Percentiles rank a stretch among this genome's conserved stretches.
Evolutionary conservation across 352 stramenopile species (phyloP).

Genomic region (Elongisporangium senticosum): DNA sequence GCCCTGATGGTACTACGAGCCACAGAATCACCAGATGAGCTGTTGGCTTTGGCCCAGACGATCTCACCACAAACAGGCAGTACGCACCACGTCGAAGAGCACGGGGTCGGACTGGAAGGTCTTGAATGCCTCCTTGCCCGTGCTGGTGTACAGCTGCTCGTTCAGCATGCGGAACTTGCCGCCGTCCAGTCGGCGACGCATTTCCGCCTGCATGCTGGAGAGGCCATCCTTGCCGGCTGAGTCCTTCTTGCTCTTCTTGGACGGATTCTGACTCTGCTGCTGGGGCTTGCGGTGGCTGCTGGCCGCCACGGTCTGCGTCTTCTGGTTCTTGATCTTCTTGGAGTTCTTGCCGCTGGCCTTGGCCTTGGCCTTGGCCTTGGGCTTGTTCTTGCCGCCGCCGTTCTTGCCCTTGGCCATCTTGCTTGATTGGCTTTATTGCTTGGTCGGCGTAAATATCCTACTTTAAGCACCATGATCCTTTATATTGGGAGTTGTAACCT

Average conservation of each 20-base stretch:
- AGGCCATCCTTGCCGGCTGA: constrained; percentile 28
- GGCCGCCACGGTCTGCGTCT: constrained; percentile 10
- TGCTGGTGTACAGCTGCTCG: constrained; percentile 97
- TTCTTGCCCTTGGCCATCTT: constrained; percentile 26
- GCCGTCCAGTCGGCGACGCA: constrained; percentile 88
- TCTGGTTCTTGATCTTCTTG: constrained; percentile 10
- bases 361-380: constrained; percentile 5
- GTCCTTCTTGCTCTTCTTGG: constrained; percentile 15
- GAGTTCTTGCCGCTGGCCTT: constrained; percentile 19
- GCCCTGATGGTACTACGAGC: constrained; percentile 91
- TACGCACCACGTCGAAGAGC: constrained; percentile 90
- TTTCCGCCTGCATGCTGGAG: constrained; percentile 63
- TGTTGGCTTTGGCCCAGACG: not conserved
- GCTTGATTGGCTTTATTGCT: constrained; percentile 1
- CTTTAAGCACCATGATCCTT: not conserved
- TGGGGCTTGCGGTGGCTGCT: constrained; percentile 22
- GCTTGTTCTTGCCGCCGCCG: constrained; percentile 14
- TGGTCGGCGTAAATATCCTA: not conserved
- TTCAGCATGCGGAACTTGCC: constrained; percentile 98
- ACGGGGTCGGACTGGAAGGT: constrained; percentile 92
- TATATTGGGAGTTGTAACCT: not conserved
- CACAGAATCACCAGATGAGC: constrained; percentile 1
- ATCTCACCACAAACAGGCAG: not conserved
- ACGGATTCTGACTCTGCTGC: constrained; percentile 15
- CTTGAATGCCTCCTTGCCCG: constrained; percentile 85